Percentiles rank a stretch among this genome's conserved stretches.
phyloP scores from a whole-genome alignment of 1,139 yeast species.

The Nakaseomyces glabratus region DNA sequence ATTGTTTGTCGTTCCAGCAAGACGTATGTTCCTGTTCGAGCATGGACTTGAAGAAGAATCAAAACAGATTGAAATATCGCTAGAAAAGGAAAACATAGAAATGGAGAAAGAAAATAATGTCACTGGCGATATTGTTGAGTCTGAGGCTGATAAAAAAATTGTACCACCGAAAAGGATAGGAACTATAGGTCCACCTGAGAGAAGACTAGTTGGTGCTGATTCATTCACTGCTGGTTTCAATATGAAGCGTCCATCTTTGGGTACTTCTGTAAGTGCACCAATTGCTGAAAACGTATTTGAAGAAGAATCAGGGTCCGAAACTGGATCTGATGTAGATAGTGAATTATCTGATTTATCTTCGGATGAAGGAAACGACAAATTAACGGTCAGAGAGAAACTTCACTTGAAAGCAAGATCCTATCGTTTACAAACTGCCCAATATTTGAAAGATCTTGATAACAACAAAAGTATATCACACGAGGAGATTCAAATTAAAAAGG shows the following conservation, averaged over 20 bases:
- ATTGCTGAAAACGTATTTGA: conserved; percentile 2
- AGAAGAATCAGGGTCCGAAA: background rate
- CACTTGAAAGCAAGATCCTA: conserved; percentile 6
- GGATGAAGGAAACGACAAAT: background rate
- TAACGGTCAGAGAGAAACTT: conserved; percentile 6
- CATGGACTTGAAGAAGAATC: conserved; percentile 22
- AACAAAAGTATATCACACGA: conserved; percentile 3
- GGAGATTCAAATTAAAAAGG: conserved; percentile 6
- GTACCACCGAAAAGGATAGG: background rate
- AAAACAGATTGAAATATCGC: background rate
- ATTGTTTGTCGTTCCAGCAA: conserved; percentile 56
- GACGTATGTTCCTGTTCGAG: conserved; percentile 52
- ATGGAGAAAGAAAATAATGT: no score
- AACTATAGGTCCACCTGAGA: conserved; percentile 2
- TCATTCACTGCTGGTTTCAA: conserved; percentile 5
- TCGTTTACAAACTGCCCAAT: conserved; percentile 5
- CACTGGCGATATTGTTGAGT: background rate
- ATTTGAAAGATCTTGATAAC: conserved; percentile 4
- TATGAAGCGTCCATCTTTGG: conserved; percentile 1
- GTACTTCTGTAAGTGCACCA: conserved; percentile 4
- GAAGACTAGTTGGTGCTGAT: conserved; percentile 6
- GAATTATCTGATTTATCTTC: background rate
- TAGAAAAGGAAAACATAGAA: background rate
- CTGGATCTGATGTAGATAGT: background rate
- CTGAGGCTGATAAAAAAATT: background rate